These are phyloP conservation scores for Jatropha multifida DNA, from an alignment of 441 rosid genomes.

Conservation along the genomic window DNA sequence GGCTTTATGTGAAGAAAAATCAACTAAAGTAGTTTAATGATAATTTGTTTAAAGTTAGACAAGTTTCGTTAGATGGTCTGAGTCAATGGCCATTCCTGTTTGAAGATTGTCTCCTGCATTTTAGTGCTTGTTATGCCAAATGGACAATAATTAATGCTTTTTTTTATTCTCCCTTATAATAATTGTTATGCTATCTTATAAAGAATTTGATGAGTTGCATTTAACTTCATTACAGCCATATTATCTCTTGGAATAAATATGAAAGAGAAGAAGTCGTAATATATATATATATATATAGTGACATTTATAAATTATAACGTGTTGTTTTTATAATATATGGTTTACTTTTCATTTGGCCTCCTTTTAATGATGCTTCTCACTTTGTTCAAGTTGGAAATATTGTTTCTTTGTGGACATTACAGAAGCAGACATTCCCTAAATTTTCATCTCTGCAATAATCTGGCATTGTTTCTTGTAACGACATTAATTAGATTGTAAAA, in stretches of 20 bases:
- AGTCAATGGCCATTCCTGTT: conserved; percentile 11
- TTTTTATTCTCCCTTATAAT: not conserved
- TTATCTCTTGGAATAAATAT: not conserved
- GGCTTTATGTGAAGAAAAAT: conserved; percentile 1
- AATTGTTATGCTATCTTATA: not conserved
- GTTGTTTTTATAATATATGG: not conserved
- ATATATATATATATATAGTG: not conserved
- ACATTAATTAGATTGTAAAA: not conserved
- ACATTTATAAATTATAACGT: not conserved
- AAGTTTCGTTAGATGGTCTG: conserved; percentile 5
- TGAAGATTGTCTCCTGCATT: not conserved
- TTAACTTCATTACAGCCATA: not conserved
- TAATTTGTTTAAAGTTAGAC: not conserved
- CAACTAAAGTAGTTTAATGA: not conserved
- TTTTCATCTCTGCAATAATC: not conserved
- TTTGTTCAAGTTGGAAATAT: not conserved
- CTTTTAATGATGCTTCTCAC: not conserved
- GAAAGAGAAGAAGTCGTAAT: not conserved
- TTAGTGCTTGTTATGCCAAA: not conserved
- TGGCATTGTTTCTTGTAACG: not conserved
- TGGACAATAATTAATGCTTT: not conserved
- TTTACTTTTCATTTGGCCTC: not conserved
- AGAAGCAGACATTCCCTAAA: not conserved
- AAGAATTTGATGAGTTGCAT: conserved; percentile 5
- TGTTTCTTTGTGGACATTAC: not conserved